These are phyloP conservation scores for Jatropha podagrica DNA, from an alignment of 441 rosid species.

Conservation along the genomic window DNA sequence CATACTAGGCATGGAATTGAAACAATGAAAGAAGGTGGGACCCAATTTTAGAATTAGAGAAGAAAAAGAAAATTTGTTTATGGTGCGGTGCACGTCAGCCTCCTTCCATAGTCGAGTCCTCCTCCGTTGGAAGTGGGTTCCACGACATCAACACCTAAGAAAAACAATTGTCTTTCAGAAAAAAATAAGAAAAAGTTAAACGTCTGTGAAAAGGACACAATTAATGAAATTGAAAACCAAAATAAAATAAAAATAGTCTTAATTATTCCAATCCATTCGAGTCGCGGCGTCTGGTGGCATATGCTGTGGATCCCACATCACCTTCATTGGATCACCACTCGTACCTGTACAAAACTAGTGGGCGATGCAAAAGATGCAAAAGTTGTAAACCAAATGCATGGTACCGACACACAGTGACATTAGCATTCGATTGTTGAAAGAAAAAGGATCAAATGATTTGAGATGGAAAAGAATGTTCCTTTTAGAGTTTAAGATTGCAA, in stretches of 20 bases:
- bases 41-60: not conserved
- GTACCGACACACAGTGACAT: not conserved
- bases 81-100: slow-evolving; percentile 68
- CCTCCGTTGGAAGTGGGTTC: slow-evolving; percentile 74
- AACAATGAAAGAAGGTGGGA: slow-evolving; percentile 12
- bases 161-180: not conserved
- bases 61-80: not conserved
- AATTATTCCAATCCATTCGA: slow-evolving; percentile 17
- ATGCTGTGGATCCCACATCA: slow-evolving; percentile 36
- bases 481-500: not conserved
- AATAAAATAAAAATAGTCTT: not conserved
- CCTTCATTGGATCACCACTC: not conserved
- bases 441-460: slow-evolving; percentile 2
- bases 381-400: not conserved
- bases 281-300: slow-evolving; percentile 39
- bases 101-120: slow-evolving; percentile 32
- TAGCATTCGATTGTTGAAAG: not conserved
- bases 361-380: slow-evolving; percentile 8
- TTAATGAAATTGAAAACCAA: not conserved
- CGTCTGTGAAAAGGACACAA: not conserved
- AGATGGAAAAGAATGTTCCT: not conserved
- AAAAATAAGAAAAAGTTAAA: not conserved
- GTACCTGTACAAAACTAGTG: not conserved
- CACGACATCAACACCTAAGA: slow-evolving; percentile 41
- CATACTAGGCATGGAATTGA: slow-evolving; percentile 18